These are phyloP conservation scores for Stropharia rugosoannulata DNA, from an alignment of 768 basidiomycete species.

Conservation along the genomic window DNA sequence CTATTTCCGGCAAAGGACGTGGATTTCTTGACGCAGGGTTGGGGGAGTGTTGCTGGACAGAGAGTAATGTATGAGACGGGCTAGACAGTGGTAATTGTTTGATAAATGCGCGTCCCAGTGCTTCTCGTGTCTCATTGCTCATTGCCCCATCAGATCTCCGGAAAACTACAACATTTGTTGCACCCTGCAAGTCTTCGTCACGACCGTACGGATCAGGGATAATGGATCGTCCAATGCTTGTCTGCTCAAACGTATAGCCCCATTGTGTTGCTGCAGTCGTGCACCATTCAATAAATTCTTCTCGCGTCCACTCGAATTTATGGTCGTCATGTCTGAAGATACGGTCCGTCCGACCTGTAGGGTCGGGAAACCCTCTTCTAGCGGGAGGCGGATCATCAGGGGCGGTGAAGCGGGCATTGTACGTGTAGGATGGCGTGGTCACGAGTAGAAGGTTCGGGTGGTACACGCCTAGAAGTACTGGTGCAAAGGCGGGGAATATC, in stretches of 20 bases:
- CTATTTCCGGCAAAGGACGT: slow-evolving; percentile 44
- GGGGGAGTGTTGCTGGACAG: slow-evolving; percentile 46
- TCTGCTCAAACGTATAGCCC: slow-evolving; percentile 68
- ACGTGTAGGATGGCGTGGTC: slow-evolving; percentile 86
- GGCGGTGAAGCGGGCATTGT: slow-evolving; percentile 72
- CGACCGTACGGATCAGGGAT: slow-evolving; percentile 74
- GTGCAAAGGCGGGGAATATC: slow-evolving; percentile 62
- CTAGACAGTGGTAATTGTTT: slow-evolving; percentile 20
- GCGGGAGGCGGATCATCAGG: slow-evolving; percentile 44
- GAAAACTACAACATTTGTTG: slow-evolving; percentile 69
- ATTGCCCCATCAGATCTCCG: slow-evolving; percentile 34
- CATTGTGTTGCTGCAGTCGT: slow-evolving; percentile 52
- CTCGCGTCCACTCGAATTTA: slow-evolving; percentile 85
- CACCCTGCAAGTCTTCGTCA: slow-evolving; percentile 61
- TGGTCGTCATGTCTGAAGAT: slow-evolving; percentile 83
- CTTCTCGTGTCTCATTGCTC: slow-evolving; percentile 32
- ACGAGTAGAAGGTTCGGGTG: slow-evolving; percentile 71
- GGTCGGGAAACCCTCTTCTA: slow-evolving; percentile 63
- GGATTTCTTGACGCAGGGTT: slow-evolving; percentile 48
- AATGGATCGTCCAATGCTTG: slow-evolving; percentile 56
- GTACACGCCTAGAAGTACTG: slow-evolving; percentile 75
- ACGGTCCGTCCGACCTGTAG: slow-evolving; percentile 71
- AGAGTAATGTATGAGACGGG: slow-evolving; percentile 46
- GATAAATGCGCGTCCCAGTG: slow-evolving; percentile 33
- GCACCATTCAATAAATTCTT: slow-evolving; percentile 74